Evolutionary conservation across 371 early-diverging fungal genomes (phyloP), one percentile per base, ranked within the genome.

Genomic region (Cokeromyces recurvatus): DNA sequence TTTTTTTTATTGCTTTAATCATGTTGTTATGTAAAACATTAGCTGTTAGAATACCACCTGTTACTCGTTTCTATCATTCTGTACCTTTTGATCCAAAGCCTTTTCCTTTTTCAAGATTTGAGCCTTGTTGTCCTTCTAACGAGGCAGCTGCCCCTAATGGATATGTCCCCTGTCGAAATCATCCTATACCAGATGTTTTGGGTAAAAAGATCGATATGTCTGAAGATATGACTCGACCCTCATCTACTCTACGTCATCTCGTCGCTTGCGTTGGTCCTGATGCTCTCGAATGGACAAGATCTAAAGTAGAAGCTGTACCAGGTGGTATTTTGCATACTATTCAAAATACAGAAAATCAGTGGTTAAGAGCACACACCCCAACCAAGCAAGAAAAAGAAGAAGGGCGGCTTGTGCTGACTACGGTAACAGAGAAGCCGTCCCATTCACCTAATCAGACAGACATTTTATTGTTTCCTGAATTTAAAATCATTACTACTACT

Each of bases 121-220:
- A 71, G 29, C 68, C 76, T 3, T 75, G 76, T 37, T 71, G 71
- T 42, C 69, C 68, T 9, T n/a, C n/a, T n/a, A n/a, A n/a, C n/a
- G 61, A 51, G n/a, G 45, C 29, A 4, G 55, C 53, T 8, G 38
- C 35, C 15, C 46, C 47, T 11, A 71, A 71, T 51, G 71, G 71
- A 3, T 75, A 55, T 44, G 50, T 65, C 10, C 70, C 71, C 0
- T 75, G 76, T 39, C 40, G 55, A 34, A 25, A 38, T n/a, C 76
- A 75, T 43, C 70, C 76, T 19, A 52, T 75, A 17, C 72, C 72
- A 3, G 25, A 36, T 12, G 72, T 69, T 1, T 41, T 75, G 23
- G 76, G 76, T 5, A 45, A 46, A 8, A 75, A 71, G 25, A 55
- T 75, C 11, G 72, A 75, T n/a, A 46, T 67, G 20, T 36, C 43